These are phyloP conservation scores for Talaromyces wortmannii DNA, from an alignment of 495 filamentous ascomycete genomes.

Conservation along the genomic window DNA sequence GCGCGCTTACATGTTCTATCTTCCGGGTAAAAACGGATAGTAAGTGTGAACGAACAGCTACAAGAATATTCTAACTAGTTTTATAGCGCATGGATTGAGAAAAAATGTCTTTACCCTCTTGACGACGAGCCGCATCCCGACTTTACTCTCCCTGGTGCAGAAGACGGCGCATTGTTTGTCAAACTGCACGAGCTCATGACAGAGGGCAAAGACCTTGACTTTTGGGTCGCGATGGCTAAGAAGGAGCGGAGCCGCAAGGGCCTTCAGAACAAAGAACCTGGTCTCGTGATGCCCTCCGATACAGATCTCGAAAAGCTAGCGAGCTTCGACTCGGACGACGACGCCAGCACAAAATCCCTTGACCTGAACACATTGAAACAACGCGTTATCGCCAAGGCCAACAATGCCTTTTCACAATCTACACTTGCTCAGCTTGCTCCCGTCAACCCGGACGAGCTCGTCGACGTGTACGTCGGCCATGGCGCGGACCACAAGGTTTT, in stretches of 20 bases:
- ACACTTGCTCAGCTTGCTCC: too few relatives aligned
- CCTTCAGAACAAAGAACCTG: neutral
- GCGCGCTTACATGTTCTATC: neutral
- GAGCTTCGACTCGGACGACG: neutral
- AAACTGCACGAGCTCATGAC: neutral
- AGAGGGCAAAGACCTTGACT: neutral
- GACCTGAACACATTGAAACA: too few relatives aligned
- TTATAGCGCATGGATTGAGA: neutral
- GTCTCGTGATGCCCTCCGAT: neutral
- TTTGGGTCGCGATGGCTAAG: neutral
- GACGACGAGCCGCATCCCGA: neutral
- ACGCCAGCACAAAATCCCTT: neutral
- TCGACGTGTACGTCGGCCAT: neutral
- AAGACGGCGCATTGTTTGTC: neutral
- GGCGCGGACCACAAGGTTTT: neutral
- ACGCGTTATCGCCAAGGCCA: too few relatives aligned
- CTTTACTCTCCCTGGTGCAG: neutral
- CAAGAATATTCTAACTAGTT: neutral
- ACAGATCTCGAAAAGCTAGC: neutral
- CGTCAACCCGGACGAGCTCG: neutral
- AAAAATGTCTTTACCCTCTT: neutral
- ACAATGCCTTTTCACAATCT: too few relatives aligned
- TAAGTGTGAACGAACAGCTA: neutral
- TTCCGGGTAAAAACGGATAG: neutral
- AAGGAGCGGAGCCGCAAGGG: neutral